phyloP scores from a whole-genome alignment of 139 green algal species.

The Tetratostichococcus sp. region DNA sequence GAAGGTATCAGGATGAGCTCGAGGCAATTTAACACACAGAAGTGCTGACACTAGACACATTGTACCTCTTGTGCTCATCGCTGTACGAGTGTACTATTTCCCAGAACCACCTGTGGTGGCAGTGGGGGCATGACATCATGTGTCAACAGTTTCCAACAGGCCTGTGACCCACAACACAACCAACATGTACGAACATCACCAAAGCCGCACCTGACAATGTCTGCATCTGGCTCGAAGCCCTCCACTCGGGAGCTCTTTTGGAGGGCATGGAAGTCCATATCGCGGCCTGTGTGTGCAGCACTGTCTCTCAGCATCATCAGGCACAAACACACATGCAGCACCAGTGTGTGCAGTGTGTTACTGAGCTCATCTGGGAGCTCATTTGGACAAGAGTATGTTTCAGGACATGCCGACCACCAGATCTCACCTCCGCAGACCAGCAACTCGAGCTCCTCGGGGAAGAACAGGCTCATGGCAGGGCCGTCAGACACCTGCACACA shows the following conservation, averaged over 20 bases:
- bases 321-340: too few species aligned
- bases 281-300: slow-evolving; percentile 3
- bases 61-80: slow-evolving; percentile 12
- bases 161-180: not conserved
- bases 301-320: too few species aligned
- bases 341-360: too few species aligned
- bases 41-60: not conserved
- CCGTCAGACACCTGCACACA: slow-evolving; percentile 21
- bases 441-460: slow-evolving; percentile 73
- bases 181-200: too few species aligned
- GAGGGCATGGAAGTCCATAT: slow-evolving; percentile 66
- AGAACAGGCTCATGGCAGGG: slow-evolving; percentile 33
- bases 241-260: slow-evolving; percentile 19
- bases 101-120: slow-evolving; percentile 64
- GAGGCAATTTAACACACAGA: too few species aligned
- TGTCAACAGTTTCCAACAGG: not conserved
- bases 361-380: too few species aligned
- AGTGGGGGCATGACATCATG: too few species aligned
- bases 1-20: too few species aligned
- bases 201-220: not conserved
- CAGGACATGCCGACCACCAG: too few species aligned
- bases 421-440: slow-evolving; percentile 60
- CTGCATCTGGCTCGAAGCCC: not conserved
- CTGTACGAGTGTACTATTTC: slow-evolving; percentile 38
- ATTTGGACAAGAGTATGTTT: too few species aligned